Evolutionary conservation across 176 grass and related monocot genomes (phyloP).

Genomic region (Oryza punctata): DNA sequence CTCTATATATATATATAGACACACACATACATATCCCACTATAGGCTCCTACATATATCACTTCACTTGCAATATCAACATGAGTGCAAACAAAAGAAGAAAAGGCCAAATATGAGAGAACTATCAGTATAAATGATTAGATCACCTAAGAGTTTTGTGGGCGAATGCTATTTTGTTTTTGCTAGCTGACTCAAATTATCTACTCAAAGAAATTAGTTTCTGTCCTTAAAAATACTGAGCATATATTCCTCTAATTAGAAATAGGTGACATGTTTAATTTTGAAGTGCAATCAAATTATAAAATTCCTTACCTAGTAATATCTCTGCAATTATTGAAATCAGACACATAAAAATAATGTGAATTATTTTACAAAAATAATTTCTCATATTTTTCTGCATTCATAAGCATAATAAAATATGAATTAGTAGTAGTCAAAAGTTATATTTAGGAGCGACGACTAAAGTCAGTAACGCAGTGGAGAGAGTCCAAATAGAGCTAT

Average conservation of each 20-base stretch:
- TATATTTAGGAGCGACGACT: neutral
- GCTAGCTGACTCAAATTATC: neutral
- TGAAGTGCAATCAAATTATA: neutral
- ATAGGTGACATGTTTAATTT: neutral
- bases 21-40: too few species aligned
- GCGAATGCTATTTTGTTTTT: neutral
- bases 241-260: neutral
- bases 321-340: neutral
- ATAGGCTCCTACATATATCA: neutral
- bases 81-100: neutral
- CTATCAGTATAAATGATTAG: neutral
- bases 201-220: neutral
- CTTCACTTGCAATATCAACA: conserved; percentile 3
- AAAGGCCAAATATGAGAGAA: neutral
- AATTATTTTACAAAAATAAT: neutral
- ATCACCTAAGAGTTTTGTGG: neutral
- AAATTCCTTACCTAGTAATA: neutral
- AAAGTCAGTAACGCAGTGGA: neutral
- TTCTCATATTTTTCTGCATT: neutral
- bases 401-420: neutral
- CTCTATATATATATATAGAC: too few species aligned
- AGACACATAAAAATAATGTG: neutral
- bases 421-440: neutral
- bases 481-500: too few species aligned
- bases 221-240: neutral